Evolutionary conservation across 2,329 filamentous ascomycete genomes (phyloP).

Genomic region (Ophiostoma ulmi): DNA sequence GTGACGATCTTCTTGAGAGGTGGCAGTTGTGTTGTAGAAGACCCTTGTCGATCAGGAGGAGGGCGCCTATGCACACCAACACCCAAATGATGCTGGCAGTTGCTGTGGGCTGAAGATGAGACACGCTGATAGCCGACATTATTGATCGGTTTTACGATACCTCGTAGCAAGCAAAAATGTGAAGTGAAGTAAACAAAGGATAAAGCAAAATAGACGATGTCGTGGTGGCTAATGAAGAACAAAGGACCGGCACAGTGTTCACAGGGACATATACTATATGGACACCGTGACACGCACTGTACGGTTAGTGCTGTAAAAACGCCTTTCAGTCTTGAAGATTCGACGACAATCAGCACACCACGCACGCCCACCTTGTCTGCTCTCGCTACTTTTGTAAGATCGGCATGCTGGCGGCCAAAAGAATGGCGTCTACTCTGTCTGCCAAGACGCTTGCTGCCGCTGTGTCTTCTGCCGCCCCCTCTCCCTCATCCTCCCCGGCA

Average conservation of each 20-base stretch:
- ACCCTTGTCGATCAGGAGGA: too few species aligned
- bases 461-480: neutral
- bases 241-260: neutral
- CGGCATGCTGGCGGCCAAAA: slow-evolving; percentile 29
- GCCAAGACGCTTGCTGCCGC: slow-evolving; percentile 14
- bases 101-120: neutral
- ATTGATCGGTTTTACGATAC: neutral
- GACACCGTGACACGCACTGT: neutral
- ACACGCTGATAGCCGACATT: neutral
- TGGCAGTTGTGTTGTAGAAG: neutral
- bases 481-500: neutral
- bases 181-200: neutral
- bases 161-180: neutral
- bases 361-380: neutral
- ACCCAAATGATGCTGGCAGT: neutral
- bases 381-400: neutral
- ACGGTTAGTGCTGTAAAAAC: neutral
- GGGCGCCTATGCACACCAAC: neutral
- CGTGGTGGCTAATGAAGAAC: neutral
- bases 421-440: slow-evolving; percentile 29
- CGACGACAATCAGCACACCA: neutral
- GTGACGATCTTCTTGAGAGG: too few species aligned
- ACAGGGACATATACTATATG: neutral
- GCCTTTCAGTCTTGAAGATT: neutral
- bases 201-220: neutral